These are phyloP conservation scores for Pholiota microspora DNA, from an alignment of 768 basidiomycete species.

Conservation along the genomic window DNA sequence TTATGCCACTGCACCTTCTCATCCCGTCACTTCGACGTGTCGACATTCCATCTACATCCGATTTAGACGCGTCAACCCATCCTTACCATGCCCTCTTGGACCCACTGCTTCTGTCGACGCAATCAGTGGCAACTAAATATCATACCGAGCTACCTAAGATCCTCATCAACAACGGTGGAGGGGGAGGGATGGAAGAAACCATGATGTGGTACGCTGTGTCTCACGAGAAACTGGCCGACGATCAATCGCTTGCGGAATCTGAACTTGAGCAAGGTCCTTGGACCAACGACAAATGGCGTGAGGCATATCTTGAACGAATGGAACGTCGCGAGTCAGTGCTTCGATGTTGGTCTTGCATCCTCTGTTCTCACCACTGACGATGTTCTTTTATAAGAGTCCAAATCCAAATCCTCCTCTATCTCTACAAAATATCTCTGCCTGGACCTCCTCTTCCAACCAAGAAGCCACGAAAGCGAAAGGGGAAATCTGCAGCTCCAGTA, in stretches of 20 bases:
- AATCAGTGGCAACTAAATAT: constrained; percentile 56
- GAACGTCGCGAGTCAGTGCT: constrained; percentile 62
- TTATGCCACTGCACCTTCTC: constrained; percentile 64
- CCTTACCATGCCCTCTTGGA: constrained; percentile 59
- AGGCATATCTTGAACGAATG: constrained; percentile 59
- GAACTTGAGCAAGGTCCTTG: constrained; percentile 37
- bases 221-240: constrained; percentile 47
- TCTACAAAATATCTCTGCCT: constrained; percentile 63
- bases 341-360: too few species aligned
- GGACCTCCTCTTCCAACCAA: constrained; percentile 28
- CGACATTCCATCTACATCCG: constrained; percentile 27
- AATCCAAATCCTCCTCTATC: constrained; percentile 72
- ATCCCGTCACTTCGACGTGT: constrained; percentile 57
- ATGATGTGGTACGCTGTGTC: constrained; percentile 77
- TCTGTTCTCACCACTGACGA: neutral
- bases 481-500: constrained; percentile 13
- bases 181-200: constrained; percentile 62
- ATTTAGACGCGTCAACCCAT: constrained; percentile 32
- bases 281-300: constrained; percentile 53
- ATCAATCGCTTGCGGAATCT: constrained; percentile 17
- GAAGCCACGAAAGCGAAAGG: constrained; percentile 20
- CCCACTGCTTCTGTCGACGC: constrained; percentile 62
- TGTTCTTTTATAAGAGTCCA: constrained; percentile 46
- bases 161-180: constrained; percentile 55
- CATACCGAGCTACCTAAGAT: constrained; percentile 61